Evolutionary conservation across 495 filamentous ascomycete genomes (phyloP).

Genomic region (Evernia prunastri): DNA sequence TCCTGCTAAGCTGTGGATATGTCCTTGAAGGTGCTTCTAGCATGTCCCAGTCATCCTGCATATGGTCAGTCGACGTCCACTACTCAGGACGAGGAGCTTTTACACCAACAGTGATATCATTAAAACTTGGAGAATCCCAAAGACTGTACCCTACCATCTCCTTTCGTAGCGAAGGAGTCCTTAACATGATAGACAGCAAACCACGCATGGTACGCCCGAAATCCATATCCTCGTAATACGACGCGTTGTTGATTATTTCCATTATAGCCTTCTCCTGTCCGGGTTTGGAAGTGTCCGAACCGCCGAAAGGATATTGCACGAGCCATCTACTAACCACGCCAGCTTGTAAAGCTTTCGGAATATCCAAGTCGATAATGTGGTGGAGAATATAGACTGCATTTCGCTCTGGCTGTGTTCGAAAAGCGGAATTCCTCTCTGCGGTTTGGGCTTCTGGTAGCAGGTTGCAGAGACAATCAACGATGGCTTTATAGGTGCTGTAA

Average conservation of each 20-base stretch:
- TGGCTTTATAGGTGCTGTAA: conserved; percentile 30
- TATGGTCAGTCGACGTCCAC: background rate
- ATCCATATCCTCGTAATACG: conserved; percentile 6
- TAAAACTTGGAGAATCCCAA: conserved; percentile 23
- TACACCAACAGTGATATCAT: conserved; percentile 9
- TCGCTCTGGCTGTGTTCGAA: conserved; percentile 32
- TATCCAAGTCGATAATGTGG: conserved; percentile 2
- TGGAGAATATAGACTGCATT: conserved; percentile 19
- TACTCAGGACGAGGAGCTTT: background rate
- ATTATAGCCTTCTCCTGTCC: conserved; percentile 9
- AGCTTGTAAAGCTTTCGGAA: conserved; percentile 33
- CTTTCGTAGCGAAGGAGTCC: conserved; percentile 33
- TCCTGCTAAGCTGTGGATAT: background rate
- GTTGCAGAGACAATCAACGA: conserved; percentile 45
- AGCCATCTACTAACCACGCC: conserved; percentile 46
- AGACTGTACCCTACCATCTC: conserved; percentile 42
- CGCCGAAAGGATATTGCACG: conserved; percentile 41
- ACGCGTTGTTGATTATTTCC: background rate
- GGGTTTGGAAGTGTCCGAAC: background rate
- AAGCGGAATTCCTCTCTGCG: conserved; percentile 23
- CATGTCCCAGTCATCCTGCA: background rate
- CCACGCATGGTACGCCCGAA: conserved; percentile 39
- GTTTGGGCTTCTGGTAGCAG: conserved; percentile 36
- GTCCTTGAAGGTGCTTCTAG: background rate
- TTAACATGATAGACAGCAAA: conserved; percentile 36